phyloP scores from a whole-genome alignment of 345 rosid species.

The Abelmoschus esculentus region DNA sequence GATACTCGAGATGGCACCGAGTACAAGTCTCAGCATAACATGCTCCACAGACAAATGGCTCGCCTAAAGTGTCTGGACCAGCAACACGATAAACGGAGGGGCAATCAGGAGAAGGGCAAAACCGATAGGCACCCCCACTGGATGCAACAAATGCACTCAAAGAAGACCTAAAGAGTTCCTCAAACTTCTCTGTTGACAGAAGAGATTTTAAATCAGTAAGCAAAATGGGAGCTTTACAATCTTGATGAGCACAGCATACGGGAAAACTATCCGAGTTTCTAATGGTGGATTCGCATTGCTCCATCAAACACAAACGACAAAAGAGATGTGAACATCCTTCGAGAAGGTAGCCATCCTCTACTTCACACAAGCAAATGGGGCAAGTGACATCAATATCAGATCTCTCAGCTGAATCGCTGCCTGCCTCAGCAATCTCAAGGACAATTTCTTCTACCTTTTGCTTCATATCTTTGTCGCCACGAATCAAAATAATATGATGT shows the following conservation, averaged over 20 bases:
- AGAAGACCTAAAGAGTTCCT: conserved; percentile 77
- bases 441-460: conserved; percentile 54
- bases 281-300: conserved; percentile 67
- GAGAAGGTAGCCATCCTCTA: conserved; percentile 68
- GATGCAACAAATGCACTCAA: conserved; percentile 55
- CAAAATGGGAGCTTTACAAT: conserved; percentile 44
- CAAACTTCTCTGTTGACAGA: conserved; percentile 53
- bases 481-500: conserved; percentile 51
- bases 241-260: conserved; percentile 40
- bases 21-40: conserved; percentile 10
- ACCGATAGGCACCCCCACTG: conserved; percentile 52
- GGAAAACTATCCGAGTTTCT: conserved; percentile 68
- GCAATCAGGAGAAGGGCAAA: conserved; percentile 18
- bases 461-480: conserved; percentile 60
- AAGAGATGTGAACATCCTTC: conserved; percentile 68
- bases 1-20: conserved; percentile 34
- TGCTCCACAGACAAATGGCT: conserved; percentile 7
- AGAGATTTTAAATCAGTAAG: conserved; percentile 57
- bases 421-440: conserved; percentile 36
- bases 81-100: conserved; percentile 8
- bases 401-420: conserved; percentile 16
- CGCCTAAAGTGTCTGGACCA: not conserved
- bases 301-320: conserved; percentile 70
- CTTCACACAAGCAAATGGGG: conserved; percentile 78
- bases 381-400: conserved; percentile 34